Conservation (phyloP, 495 filamentous ascomycete species). For the Penicillium psychrofluorescens region DNA sequence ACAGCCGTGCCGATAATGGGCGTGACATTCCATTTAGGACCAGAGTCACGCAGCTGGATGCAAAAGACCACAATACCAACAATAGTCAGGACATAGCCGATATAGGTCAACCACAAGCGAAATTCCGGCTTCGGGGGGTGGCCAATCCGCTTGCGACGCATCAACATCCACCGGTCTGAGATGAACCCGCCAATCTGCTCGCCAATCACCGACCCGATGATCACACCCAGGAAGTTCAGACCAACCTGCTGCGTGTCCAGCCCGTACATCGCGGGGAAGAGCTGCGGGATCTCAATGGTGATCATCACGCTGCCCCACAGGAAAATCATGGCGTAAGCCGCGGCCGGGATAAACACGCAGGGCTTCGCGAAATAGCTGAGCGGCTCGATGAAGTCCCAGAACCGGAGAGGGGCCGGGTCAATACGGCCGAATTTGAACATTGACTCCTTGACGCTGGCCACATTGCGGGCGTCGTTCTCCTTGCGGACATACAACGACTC, state of each 20-base stretch:
- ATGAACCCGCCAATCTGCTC: constrained; percentile 45
- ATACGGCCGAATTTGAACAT: constrained; percentile 40
- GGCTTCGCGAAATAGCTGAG: constrained; percentile 30
- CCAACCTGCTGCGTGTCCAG: constrained; percentile 47
- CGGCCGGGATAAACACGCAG: constrained; percentile 38
- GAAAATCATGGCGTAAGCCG: constrained; percentile 47
- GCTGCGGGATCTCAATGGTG: constrained; percentile 47
- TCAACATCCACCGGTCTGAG: constrained; percentile 43
- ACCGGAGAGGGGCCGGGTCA: constrained; percentile 38
- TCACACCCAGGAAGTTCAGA: constrained; percentile 43
- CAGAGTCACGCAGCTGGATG: constrained; percentile 30
- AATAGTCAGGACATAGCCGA: constrained; percentile 39
- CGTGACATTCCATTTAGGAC: constrained; percentile 36
- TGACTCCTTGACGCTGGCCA: constrained; percentile 23
- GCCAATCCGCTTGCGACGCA: constrained; percentile 14
- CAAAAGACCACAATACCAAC: constrained; percentile 44
- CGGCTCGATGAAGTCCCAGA: constrained; percentile 40
- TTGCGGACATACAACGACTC: constrained; percentile 45
- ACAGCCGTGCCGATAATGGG: constrained; percentile 45
- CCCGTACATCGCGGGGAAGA: constrained; percentile 39
- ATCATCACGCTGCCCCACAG: constrained; percentile 36
- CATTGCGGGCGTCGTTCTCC: constrained; percentile 8
- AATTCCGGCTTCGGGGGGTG: constrained; percentile 31
- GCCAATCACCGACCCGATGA: constrained; percentile 47
- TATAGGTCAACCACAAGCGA: constrained; percentile 46